Percentiles rank a stretch among this genome's conserved stretches.
These are phyloP conservation scores for Penicillium longicatenatum DNA, from an alignment of 495 filamentous ascomycete species.

Conservation along the genomic window DNA sequence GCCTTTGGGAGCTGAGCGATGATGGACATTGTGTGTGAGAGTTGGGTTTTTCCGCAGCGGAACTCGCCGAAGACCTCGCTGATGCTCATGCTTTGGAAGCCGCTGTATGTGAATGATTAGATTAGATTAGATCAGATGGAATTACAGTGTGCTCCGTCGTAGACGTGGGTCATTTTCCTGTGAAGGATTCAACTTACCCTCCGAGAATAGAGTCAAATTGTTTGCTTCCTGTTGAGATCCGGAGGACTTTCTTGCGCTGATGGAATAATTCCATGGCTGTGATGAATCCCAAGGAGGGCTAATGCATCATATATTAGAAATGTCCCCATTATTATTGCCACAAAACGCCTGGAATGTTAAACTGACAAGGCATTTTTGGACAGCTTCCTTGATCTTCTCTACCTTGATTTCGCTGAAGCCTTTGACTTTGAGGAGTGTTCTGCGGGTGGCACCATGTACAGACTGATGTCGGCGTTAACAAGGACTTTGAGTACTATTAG, in stretches of 20 bases:
- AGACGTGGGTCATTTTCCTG: not conserved
- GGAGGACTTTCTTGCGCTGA: constrained; percentile 66
- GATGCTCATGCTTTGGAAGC: constrained; percentile 80
- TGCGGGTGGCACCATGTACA: constrained; percentile 65
- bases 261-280: constrained; percentile 73
- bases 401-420: constrained; percentile 82
- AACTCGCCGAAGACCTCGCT: constrained; percentile 76
- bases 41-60: constrained; percentile 76
- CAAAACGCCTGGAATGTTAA: not conserved
- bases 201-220: constrained; percentile 72
- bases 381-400: constrained; percentile 79
- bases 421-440: constrained; percentile 70
- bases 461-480: constrained; percentile 42
- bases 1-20: constrained; percentile 61
- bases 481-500: not conserved
- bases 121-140: not conserved
- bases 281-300: constrained; percentile 75
- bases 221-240: constrained; percentile 75
- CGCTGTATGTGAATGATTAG: constrained; percentile 43
- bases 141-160: not conserved
- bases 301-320: constrained; percentile 5
- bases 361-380: constrained; percentile 66
- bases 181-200: constrained; percentile 48
- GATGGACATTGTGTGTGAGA: constrained; percentile 70
- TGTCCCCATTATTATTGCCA: not conserved